Percentiles rank a stretch among this genome's conserved stretches.
Conservation (phyloP, 306 rosid genomes). For the Ammopiptanthus mongolicus region DNA sequence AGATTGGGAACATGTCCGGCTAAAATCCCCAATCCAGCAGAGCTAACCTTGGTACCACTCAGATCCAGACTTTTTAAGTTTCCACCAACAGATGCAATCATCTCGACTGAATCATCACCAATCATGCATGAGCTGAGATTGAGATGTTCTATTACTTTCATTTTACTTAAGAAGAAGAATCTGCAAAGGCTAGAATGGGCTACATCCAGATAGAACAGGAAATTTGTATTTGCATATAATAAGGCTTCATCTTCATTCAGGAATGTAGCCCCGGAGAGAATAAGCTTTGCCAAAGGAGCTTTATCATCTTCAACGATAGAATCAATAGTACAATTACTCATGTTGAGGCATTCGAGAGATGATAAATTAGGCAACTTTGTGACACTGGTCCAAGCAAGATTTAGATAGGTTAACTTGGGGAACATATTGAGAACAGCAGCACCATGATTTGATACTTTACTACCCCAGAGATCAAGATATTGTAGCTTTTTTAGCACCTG, state of each 20-base stretch:
- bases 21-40: slow-evolving; percentile 65
- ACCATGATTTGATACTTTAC: slow-evolving; percentile 72
- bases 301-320: slow-evolving; percentile 48
- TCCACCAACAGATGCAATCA: slow-evolving; percentile 55
- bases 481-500: slow-evolving; percentile 70
- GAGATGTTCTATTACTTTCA: slow-evolving; percentile 64
- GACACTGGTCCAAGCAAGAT: slow-evolving; percentile 78
- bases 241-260: slow-evolving; percentile 53
- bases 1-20: slow-evolving; percentile 73
- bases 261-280: slow-evolving; percentile 61
- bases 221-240: slow-evolving; percentile 33
- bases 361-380: slow-evolving; percentile 61
- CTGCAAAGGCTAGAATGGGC: slow-evolving; percentile 52
- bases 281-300: slow-evolving; percentile 64
- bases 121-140: slow-evolving; percentile 70
- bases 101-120: slow-evolving; percentile 58
- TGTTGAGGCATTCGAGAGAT: slow-evolving; percentile 61
- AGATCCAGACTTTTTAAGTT: slow-evolving; percentile 69
- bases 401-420: slow-evolving; percentile 66
- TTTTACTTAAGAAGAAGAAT: slow-evolving; percentile 52
- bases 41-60: slow-evolving; percentile 61
- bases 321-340: slow-evolving; percentile 76
- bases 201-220: slow-evolving; percentile 52
- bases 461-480: slow-evolving; percentile 90
- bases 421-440: slow-evolving; percentile 53